Evolutionary conservation across 2,329 filamentous ascomycete genomes (phyloP), one percentile per base, ranked within the genome.

Genomic region (Lasiodiplodia citricola): DNA sequence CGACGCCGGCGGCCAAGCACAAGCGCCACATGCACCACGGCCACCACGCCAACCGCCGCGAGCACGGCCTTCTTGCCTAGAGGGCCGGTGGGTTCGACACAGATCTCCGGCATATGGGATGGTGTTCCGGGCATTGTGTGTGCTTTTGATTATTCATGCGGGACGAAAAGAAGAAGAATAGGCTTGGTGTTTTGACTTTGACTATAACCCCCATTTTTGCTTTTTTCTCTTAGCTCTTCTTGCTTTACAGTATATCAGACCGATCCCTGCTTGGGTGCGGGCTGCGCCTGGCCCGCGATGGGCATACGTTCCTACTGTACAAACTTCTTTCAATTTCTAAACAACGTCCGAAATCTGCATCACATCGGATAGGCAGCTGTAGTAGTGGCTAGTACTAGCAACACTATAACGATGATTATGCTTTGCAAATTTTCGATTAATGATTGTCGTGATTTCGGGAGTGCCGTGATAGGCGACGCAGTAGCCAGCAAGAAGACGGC

Each of bases 41-140:
- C 72, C 77, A 77, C 73, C 73, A 73, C 37, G 71, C 73, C 65
- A 73, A 75, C 68, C 76, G 70, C 60, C 66, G 69, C 55, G 67
- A 67, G 55, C 60, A 71, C 66, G 68, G 67, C 66, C 63, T 68
- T 25, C 68, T 67, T 16, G 66, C 44, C 35, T 55, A 56, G 37
- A 54, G 21, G n/a, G 10, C 14, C 11, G 41, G 13, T 28, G 31
- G 16, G 14, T 23, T 47, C 21, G 37, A 13, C 25, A n/a, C 18
- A 35, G 54, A 50, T 31, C 37, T 25, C 44, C 54, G 52, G 52
- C 54, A 58, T 67, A 50, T 57, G 31, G 37, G 44, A 16, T 31
- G 65, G 65, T 58, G 54, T 67, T 67, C 38, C 28, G 52, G 54
- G 52, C 54, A 55, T 51, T 31, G 31, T 51, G 44, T 38, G 65